These are phyloP conservation scores for Kodamaea hsintzibuensis DNA, from an alignment of 805 yeast species.

Conservation along the genomic window DNA sequence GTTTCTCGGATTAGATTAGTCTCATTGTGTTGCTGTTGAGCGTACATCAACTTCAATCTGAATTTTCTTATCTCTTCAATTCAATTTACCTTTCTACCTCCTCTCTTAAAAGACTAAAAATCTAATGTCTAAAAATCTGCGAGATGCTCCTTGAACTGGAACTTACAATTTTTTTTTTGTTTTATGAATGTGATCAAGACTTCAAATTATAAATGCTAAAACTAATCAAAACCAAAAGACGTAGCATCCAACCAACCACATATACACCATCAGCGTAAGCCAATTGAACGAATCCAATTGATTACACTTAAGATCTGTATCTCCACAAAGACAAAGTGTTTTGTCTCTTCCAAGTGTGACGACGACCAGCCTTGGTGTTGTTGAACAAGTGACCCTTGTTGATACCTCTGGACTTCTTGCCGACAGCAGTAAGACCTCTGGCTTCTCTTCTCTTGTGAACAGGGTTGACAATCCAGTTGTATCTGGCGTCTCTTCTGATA, in stretches of 20 bases:
- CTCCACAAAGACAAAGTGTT: slow-evolving; percentile 99
- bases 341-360: slow-evolving; percentile 99
- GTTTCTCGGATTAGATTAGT: background rate
- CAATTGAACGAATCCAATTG: slow-evolving; percentile 1
- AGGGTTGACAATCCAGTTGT: slow-evolving; percentile 99
- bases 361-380: slow-evolving; percentile 98
- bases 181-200: background rate
- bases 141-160: background rate
- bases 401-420: slow-evolving; percentile 99
- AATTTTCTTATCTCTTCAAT: background rate
- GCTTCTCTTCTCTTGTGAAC: slow-evolving; percentile 99
- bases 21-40: too few species aligned
- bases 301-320: slow-evolving; percentile 77
- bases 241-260: slow-evolving; percentile 5
- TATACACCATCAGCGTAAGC: slow-evolving; percentile 5
- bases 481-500: slow-evolving; percentile 96
- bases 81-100: too few species aligned
- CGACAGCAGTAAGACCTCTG: slow-evolving; percentile 97
- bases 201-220: slow-evolving; percentile 5
- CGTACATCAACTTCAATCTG: too few species aligned
- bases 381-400: slow-evolving; percentile 99
- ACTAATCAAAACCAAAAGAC: slow-evolving; percentile 1
- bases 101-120: too few species aligned
- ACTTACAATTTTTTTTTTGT: background rate
- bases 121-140: background rate